These are phyloP conservation scores for Arthroderma sp. DNA, from an alignment of 2,329 filamentous ascomycete species.

Conservation along the genomic window DNA sequence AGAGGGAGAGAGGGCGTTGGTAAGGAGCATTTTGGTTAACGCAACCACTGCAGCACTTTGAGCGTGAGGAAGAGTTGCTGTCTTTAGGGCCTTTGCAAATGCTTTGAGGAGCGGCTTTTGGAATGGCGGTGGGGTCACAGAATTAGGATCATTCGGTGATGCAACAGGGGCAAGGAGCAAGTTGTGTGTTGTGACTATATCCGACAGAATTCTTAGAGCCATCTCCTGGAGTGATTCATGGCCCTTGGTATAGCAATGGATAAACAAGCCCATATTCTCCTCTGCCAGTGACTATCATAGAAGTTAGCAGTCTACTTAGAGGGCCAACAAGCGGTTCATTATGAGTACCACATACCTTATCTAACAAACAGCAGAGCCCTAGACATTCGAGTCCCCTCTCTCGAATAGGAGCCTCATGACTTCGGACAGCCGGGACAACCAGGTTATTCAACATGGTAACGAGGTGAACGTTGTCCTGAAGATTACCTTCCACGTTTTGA, in stretches of 20 bases:
- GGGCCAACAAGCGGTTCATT: neutral
- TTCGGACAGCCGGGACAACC: conserved; percentile 86
- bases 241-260: conserved; percentile 91
- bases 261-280: conserved; percentile 83
- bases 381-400: conserved; percentile 83
- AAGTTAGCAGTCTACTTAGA: neutral
- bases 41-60: conserved; percentile 72
- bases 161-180: conserved; percentile 54
- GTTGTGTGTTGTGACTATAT: conserved; percentile 83
- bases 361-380: conserved; percentile 80
- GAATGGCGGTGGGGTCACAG: conserved; percentile 37
- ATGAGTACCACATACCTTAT: conserved; percentile 45
- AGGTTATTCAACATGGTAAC: conserved; percentile 97
- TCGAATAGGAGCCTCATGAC: conserved; percentile 81
- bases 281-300: conserved; percentile 59
- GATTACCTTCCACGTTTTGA: conserved; percentile 74
- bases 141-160: conserved; percentile 33
- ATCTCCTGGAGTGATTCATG: conserved; percentile 83
- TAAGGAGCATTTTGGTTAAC: conserved; percentile 74
- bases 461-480: conserved; percentile 82
- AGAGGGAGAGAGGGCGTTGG: conserved; percentile 32
- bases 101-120: conserved; percentile 64
- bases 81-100: conserved; percentile 70
- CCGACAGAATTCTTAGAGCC: conserved; percentile 79
- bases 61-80: conserved; percentile 57